Conservation (phyloP, 192 early-diverging fungal genomes). For the Umbelopsis ramanniana region DNA sequence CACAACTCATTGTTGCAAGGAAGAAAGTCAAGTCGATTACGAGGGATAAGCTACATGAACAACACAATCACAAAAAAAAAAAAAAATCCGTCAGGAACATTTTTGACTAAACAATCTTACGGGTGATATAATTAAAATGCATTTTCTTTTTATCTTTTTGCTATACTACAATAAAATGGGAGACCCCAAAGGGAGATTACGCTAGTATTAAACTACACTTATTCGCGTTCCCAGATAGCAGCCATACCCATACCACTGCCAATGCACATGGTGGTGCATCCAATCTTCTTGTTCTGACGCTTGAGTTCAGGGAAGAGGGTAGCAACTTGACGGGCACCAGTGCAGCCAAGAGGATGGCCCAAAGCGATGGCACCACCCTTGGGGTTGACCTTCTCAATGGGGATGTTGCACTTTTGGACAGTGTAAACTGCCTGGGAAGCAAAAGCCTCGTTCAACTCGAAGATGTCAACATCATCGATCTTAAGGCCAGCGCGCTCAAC, state of each 20-base stretch:
- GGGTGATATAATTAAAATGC: neutral
- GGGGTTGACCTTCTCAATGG: conserved; percentile 93
- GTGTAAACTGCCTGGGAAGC: conserved; percentile 96
- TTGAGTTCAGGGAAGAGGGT: conserved; percentile 93
- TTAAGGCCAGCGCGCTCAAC: conserved; percentile 78
- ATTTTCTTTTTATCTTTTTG: conserved; percentile 30
- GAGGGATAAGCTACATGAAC: too few relatives aligned
- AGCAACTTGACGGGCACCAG: conserved; percentile 96
- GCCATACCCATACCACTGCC: conserved; percentile 88
- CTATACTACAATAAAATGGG: conserved; percentile 2
- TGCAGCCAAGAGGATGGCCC: conserved; percentile 91
- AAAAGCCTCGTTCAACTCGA: conserved; percentile 98
- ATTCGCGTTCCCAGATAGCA: conserved; percentile 81
- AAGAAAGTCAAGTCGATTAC: too few relatives aligned
- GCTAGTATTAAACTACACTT: neutral
- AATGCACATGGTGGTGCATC: conserved; percentile 92
- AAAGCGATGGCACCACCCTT: conserved; percentile 98
- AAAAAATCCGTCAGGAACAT: too few relatives aligned
- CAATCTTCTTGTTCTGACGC: conserved; percentile 82
- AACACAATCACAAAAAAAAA: too few relatives aligned
- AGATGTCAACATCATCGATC: conserved; percentile 82
- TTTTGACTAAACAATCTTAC: neutral
- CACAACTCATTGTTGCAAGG: too few relatives aligned
- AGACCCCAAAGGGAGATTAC: neutral
- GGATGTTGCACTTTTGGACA: conserved; percentile 85